phyloP scores from a whole-genome alignment of 2,329 filamentous ascomycete genomes.

The Colletotrichum sp. region DNA sequence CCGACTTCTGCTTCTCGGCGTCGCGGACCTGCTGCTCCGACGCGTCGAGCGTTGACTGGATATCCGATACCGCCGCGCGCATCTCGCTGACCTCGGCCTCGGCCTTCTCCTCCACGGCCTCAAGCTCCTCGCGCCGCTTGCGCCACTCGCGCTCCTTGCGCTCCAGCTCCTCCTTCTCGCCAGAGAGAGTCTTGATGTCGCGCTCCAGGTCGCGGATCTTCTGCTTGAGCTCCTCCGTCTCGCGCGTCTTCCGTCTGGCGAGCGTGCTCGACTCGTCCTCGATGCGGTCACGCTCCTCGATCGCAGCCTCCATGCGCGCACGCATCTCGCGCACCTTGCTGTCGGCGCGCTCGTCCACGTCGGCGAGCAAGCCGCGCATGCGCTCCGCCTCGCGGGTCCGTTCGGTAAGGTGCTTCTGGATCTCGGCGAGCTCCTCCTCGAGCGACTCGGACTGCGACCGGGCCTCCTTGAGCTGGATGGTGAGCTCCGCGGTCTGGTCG shows the following conservation, averaged over 20 bases:
- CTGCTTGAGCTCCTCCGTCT: conserved; percentile 83
- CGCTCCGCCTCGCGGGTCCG: conserved; percentile 91
- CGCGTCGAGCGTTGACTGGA: conserved; percentile 82
- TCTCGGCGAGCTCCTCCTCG: conserved; percentile 90
- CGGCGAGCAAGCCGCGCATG: conserved; percentile 86
- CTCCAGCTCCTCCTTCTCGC: conserved; percentile 81
- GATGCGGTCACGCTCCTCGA: conserved; percentile 92
- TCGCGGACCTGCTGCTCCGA: conserved; percentile 84
- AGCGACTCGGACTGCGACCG: conserved; percentile 81
- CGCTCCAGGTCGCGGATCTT: conserved; percentile 83
- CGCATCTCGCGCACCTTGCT: conserved; percentile 86
- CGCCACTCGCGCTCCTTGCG: conserved; percentile 76
- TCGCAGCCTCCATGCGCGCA: conserved; percentile 82
- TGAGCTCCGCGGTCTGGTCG: conserved; percentile 87
- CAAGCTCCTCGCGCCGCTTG: conserved; percentile 75
- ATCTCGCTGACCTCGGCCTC: conserved; percentile 77
- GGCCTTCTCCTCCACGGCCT: conserved; percentile 70
- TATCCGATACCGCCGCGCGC: conserved; percentile 74
- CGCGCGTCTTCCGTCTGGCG: conserved; percentile 76
- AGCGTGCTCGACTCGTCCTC: conserved; percentile 88
- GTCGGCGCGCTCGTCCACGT: conserved; percentile 85
- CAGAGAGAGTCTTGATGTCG: conserved; percentile 69
- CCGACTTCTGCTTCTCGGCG: conserved; percentile 80
- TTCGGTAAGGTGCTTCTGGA: conserved; percentile 84
- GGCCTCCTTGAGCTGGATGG: conserved; percentile 89